phyloP scores from a whole-genome alignment of 805 yeast species.

The Cyberlindnera nakhonratchasimensis region DNA sequence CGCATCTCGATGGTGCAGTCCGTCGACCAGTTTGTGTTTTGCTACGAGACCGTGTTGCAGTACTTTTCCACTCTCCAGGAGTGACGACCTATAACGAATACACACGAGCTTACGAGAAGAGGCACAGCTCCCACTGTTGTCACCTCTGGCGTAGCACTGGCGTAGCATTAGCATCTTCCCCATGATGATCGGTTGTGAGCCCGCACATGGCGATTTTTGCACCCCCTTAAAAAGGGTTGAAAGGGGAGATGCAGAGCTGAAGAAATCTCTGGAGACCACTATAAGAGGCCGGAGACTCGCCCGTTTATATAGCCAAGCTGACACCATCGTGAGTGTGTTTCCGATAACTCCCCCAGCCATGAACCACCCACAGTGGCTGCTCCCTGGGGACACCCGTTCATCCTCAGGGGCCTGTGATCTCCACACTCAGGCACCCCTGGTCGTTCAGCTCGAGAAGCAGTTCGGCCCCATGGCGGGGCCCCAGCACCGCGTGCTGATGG shows the following conservation, averaged over 20 bases:
- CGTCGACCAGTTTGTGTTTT: slow-evolving; percentile 66
- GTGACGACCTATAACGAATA: not conserved
- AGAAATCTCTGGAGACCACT: too few relatives aligned
- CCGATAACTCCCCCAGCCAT: too few relatives aligned
- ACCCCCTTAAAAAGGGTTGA: too few relatives aligned
- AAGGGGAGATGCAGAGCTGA: too few relatives aligned
- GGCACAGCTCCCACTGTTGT: not conserved
- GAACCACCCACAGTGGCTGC: slow-evolving; percentile 2
- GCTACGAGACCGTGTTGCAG: slow-evolving; percentile 55
- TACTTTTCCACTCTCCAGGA: slow-evolving; percentile 18
- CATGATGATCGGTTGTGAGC: too few relatives aligned
- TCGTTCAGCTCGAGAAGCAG: slow-evolving; percentile 5
- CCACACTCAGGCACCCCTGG: not conserved
- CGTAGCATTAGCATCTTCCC: too few relatives aligned
- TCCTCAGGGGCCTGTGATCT: not conserved
- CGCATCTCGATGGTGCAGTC: slow-evolving; percentile 84
- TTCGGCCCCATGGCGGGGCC: slow-evolving; percentile 2
- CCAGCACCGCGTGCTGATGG: slow-evolving; percentile 1
- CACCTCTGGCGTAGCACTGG: too few relatives aligned
- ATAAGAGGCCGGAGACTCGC: too few relatives aligned
- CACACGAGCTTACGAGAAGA: not conserved
- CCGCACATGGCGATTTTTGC: too few relatives aligned
- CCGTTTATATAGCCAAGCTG: too few relatives aligned
- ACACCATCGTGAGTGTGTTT: too few relatives aligned
- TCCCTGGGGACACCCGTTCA: not conserved